Conservation (phyloP, 371 early-diverging fungal genomes). For the Blakeslea trispora region DNA sequence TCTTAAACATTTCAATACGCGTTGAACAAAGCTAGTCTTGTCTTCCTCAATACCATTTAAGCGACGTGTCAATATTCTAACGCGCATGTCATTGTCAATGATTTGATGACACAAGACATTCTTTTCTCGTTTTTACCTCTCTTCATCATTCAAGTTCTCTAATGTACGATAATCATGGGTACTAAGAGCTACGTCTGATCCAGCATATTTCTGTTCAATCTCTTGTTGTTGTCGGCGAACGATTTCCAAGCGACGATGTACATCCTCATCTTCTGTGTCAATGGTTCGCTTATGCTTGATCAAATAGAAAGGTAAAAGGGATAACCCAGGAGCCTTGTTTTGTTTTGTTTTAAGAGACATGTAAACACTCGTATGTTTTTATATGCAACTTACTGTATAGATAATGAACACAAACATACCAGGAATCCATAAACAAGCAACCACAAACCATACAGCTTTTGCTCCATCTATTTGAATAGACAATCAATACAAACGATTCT, state of each 20-base stretch:
- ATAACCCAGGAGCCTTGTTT: constrained; percentile 54
- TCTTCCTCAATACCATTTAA: constrained; percentile 30
- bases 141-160: constrained; percentile 43
- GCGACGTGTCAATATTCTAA: constrained; percentile 30
- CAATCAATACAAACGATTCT: constrained; percentile 2
- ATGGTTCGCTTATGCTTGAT: constrained; percentile 32
- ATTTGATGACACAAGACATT: not conserved
- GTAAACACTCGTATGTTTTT: not conserved
- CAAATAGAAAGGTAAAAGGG: constrained; percentile 38
- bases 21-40: constrained; percentile 15
- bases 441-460: constrained; percentile 51
- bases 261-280: constrained; percentile 26
- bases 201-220: constrained; percentile 32
- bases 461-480: constrained; percentile 45
- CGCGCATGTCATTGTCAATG: not conserved
- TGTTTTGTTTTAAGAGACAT: no score
- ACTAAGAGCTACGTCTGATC: constrained; percentile 18
- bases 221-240: constrained; percentile 38
- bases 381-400: constrained; percentile 45
- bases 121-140: constrained; percentile 29
- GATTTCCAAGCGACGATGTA: constrained; percentile 21
- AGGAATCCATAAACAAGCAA: constrained; percentile 48
- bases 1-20: constrained; percentile 15
- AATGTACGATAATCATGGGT: constrained; percentile 42
- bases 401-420: constrained; percentile 53